phyloP scores from a whole-genome alignment of 352 stramenopile genomes.

The Pythium insidiosum region DNA sequence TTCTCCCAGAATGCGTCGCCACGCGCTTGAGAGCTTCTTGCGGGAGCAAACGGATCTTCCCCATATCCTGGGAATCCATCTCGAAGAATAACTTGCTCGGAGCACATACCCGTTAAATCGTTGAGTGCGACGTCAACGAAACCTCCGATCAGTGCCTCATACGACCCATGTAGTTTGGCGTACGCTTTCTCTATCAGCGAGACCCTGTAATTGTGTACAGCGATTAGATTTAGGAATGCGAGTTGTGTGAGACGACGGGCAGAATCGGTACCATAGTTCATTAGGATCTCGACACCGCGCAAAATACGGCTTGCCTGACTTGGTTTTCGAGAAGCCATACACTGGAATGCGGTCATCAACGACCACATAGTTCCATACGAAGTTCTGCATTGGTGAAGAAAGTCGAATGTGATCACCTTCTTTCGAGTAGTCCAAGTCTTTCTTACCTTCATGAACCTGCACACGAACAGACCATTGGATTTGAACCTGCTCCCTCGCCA shows the following conservation, averaged over 20 bases:
- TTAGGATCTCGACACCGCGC: slow-evolving; percentile 77
- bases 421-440: too few relatives aligned
- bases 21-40: slow-evolving; percentile 24
- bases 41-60: slow-evolving; percentile 52
- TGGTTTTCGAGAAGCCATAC: slow-evolving; percentile 77
- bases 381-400: slow-evolving; percentile 42
- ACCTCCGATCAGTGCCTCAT: slow-evolving; percentile 84
- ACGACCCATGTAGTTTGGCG: slow-evolving; percentile 88
- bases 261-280: slow-evolving; percentile 87
- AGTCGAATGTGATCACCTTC: neutral
- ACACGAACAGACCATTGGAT: slow-evolving; percentile 81
- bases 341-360: slow-evolving; percentile 86
- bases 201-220: slow-evolving; percentile 53
- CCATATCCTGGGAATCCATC: slow-evolving; percentile 67
- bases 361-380: slow-evolving; percentile 88
- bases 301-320: slow-evolving; percentile 76
- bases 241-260: too few relatives aligned
- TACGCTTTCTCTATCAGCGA: slow-evolving; percentile 89
- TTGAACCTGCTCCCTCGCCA: slow-evolving; percentile 69
- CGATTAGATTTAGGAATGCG: too few relatives aligned
- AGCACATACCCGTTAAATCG: slow-evolving; percentile 87
- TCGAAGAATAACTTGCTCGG: slow-evolving; percentile 85
- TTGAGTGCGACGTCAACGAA: slow-evolving; percentile 87
- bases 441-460: slow-evolving; percentile 88
- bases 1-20: slow-evolving; percentile 81